Evolutionary conservation across 148 eudicot species (phyloP).

Genomic region (Oxyria digyna): DNA sequence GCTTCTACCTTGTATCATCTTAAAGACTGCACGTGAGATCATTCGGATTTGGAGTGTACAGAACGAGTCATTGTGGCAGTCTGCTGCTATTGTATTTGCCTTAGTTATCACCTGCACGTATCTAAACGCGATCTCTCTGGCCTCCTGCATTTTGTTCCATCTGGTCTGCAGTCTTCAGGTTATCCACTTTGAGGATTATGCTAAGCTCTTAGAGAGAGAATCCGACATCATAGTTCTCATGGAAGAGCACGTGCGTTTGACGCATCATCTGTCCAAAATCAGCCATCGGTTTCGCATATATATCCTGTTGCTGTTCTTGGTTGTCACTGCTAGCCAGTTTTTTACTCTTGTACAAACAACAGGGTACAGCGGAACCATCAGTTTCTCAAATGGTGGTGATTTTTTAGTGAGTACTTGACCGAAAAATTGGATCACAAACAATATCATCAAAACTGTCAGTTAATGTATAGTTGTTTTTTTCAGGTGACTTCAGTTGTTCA

Average conservation of each 20-base stretch:
- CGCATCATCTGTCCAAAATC: conserved; percentile 70
- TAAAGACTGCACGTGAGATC: conserved; percentile 61
- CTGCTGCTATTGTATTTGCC: conserved; percentile 26
- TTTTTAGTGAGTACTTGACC: conserved; percentile 54
- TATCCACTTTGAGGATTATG: conserved; percentile 82
- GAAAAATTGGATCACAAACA: neutral
- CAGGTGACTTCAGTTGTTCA: conserved; percentile 66
- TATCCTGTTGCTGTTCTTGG: conserved; percentile 59
- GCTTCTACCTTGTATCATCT: conserved; percentile 46
- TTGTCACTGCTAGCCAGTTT: conserved; percentile 61
- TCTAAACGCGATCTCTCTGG: conserved; percentile 40
- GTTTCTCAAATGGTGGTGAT: conserved; percentile 73
- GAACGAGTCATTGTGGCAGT: conserved; percentile 57
- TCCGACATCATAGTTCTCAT: conserved; percentile 39
- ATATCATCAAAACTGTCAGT: neutral
- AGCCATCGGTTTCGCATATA: conserved; percentile 84
- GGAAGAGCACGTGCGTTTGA: conserved; percentile 65
- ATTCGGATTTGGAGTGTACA: conserved; percentile 29
- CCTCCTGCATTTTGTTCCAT: conserved; percentile 69
- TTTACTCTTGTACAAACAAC: conserved; percentile 64
- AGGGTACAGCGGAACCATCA: conserved; percentile 40
- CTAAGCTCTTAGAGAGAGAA: conserved; percentile 57
- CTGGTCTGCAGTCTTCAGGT: conserved; percentile 80
- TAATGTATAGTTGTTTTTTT: no score
- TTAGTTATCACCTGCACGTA: conserved; percentile 62